phyloP scores from a whole-genome alignment of 495 filamentous ascomycete genomes.

The Trichocladium antarcticum region DNA sequence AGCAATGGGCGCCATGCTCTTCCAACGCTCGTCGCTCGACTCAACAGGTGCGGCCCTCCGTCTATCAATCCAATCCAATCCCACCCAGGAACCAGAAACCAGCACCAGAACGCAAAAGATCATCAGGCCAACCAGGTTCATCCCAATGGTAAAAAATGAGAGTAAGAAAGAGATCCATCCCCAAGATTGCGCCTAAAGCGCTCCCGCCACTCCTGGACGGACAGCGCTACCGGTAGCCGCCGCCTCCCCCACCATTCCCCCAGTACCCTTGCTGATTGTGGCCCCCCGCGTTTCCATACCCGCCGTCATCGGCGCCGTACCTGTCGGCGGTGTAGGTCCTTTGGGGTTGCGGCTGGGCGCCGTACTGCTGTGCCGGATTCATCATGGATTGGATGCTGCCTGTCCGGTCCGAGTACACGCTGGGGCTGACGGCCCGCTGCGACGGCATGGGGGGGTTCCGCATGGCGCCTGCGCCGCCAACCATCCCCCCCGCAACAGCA shows the following conservation, averaged over 20 bases:
- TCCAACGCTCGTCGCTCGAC: too few relatives aligned
- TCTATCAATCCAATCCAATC: too few relatives aligned
- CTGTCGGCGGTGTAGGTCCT: constrained; percentile 21
- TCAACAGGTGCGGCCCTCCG: too few relatives aligned
- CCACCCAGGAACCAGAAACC: too few relatives aligned
- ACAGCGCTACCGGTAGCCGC: not conserved
- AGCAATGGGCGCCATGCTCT: too few relatives aligned
- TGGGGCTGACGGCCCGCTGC: constrained; percentile 16
- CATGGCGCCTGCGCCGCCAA: constrained; percentile 20
- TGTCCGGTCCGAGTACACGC: not conserved
- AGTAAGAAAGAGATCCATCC: not conserved
- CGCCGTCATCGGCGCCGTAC: constrained; percentile 7
- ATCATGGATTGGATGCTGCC: not conserved
- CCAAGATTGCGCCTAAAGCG: not conserved
- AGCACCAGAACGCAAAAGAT: too few relatives aligned
- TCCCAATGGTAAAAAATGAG: not conserved
- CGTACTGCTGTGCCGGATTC: too few relatives aligned
- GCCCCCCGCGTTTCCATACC: not conserved
- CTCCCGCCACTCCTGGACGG: not conserved
- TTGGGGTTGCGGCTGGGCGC: constrained; percentile 21
- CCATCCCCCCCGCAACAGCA: constrained; percentile 12
- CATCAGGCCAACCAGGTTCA: too few relatives aligned
- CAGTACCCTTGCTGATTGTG: constrained; percentile 5
- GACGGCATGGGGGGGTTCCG: constrained; percentile 23
- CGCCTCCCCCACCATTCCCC: not conserved